Base-by-base conservation (phyloP, 768 basidiomycete species). In the Trametes punicea region DNA sequence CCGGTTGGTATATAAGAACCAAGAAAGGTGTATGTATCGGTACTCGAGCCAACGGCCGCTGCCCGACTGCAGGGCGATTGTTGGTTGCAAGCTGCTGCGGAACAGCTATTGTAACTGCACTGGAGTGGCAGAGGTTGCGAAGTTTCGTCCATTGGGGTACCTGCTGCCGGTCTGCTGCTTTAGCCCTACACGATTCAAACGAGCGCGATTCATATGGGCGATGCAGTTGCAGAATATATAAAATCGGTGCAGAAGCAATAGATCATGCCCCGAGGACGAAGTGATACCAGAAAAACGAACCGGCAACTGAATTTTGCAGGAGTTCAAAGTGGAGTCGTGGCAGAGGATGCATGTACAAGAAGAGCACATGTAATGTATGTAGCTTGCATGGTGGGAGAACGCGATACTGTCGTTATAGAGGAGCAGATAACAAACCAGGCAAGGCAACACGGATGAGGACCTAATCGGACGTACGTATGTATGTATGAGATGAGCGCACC, bases 1-100 rank as follows among this genome's bases (percentile, higher is more conserved):
- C n/a, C n/a, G n/a, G 56, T 67, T 29, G 68, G 66, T 25, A 40
- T 69, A 66, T 69, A 53, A 66, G 65, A 51, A 66, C 66, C 34
- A 66, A 64, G 59, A 62, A 61, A 36, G 68, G 66, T 3, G 66
- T 69, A 8, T 69, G 66, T 66, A 64, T 67, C 26, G 65, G n/a
- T n/a, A n/a, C n/a, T 69, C 23, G 64, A 67, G 58, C 68, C 68
- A 16, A 66, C 66, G 1, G 66, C 66, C 1, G 62, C 67, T 0
- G 68, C 68, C 0, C 48, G 67, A 25, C 51, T 69, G 8, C 66
- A 67, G 49, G 66, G 62, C 7, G 42, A 64, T 0, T 62, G 59
- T 36, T 69, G 66, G 66, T n/a, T n/a, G n/a, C n/a, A n/a, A n/a
- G n/a, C n/a, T n/a, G n/a, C n/a, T n/a, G n/a, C n/a, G n/a, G n/a